phyloP scores from a whole-genome alignment of 129 eudicot genomes.

The Escallonia rubra region DNA sequence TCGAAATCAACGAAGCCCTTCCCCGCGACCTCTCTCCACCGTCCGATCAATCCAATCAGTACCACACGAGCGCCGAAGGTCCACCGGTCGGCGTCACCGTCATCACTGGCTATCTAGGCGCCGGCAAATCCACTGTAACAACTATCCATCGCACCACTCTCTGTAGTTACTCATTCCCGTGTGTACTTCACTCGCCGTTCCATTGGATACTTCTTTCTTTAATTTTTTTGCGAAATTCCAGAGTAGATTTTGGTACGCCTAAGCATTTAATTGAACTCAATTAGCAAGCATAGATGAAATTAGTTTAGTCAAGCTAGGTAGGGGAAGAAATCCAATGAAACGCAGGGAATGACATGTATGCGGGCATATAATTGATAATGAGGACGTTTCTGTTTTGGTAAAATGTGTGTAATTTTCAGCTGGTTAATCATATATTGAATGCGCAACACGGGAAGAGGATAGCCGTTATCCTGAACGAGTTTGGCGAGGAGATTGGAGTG shows the following conservation, averaged over 20 bases:
- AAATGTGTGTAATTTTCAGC: slow-evolving; percentile 15
- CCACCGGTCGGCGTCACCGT: slow-evolving; percentile 91
- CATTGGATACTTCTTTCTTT: too few relatives aligned
- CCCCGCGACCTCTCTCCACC: slow-evolving; percentile 3
- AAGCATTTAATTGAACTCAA: too few relatives aligned
- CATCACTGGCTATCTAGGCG: slow-evolving; percentile 96
- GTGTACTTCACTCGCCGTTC: too few relatives aligned
- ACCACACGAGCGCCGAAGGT: slow-evolving; percentile 20
- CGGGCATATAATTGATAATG: too few relatives aligned
- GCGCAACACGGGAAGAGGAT: slow-evolving; percentile 87
- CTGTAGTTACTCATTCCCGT: too few relatives aligned
- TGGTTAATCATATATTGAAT: slow-evolving; percentile 78
- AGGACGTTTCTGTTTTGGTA: background rate
- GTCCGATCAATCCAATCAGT: slow-evolving; percentile 20
- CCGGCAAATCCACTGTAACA: slow-evolving; percentile 90
- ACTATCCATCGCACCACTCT: background rate
- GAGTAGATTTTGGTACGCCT: too few relatives aligned
- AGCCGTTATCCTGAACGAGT: slow-evolving; percentile 94
- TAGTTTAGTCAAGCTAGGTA: too few relatives aligned
- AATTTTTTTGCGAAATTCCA: too few relatives aligned
- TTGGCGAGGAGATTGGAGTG: slow-evolving; percentile 96
- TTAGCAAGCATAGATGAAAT: too few relatives aligned
- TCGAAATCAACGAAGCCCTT: slow-evolving; percentile 45
- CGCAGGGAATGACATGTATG: too few relatives aligned
- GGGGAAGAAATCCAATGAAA: too few relatives aligned